Evolutionary conservation across 768 basidiomycete genomes (phyloP), one percentile per base, ranked within the genome.

Genomic region (Collybia nuda): DNA sequence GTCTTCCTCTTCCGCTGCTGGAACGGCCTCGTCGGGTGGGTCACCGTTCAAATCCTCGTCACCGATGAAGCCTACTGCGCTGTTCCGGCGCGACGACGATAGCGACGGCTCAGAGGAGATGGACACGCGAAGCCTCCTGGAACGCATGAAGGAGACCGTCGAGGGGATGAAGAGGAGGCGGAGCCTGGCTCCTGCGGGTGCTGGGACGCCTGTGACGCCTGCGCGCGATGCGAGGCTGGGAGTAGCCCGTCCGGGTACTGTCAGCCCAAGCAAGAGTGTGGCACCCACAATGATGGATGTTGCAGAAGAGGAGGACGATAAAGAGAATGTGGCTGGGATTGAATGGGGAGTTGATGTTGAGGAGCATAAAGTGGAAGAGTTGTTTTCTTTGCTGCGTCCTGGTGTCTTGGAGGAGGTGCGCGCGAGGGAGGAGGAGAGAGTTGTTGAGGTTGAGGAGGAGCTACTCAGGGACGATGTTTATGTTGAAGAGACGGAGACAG

Each of bases 91-190:
- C 12, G 50, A 60, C 37, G 60, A 58, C 8, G 46, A 51, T 9
- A 54, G 55, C 26, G 64, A 64, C 6, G 69, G 70, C 1, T 71
- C 70, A 11, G 69, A 71, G 17, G 66, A 65, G 37, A 44, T 67
- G 17, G 77, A 77, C 52, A 72, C 78, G 5, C 57, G 70, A 21
- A 67, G 66, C 29, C 53, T 80, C 48, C 56, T 81, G 50, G 77
- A 76, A 55, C 72, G 65, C 57, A 78, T 77, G 77, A 74, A 71
- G 59, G 74, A 75, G 59, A 78, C 72, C 5, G 73, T 77, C 26
- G 74, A 74, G 53, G 69, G 63, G 47, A 77, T 76, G 70, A 78
- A 75, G 65, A 69, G 68, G 53, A 65, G 76, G 50, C 63, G 72
- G 47, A 78, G 74, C 49, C 53, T 69, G 40, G 62, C 62, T 21